A percentile compares a stretch with the other conserved stretches of the same genome.
phyloP scores from a whole-genome alignment of 1,139 yeast species.

The Yamadazyma membranifaciens region DNA sequence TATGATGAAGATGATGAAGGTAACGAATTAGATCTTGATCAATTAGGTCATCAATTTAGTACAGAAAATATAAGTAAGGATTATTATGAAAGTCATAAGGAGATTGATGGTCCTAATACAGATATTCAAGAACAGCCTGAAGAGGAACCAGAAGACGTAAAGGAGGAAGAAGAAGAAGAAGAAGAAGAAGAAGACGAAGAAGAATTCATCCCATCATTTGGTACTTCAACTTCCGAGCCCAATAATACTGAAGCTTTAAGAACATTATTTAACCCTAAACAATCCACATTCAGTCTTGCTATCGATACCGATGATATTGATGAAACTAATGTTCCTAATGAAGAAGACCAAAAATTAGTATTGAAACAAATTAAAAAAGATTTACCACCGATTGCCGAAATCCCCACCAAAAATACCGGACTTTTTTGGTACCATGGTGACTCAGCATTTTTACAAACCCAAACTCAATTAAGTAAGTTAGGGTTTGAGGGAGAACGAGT shows the following conservation, averaged over 20 bases:
- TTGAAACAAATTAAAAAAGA: slow-evolving; percentile 28
- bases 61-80: slow-evolving; percentile 28
- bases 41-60: slow-evolving; percentile 22
- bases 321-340: slow-evolving; percentile 19
- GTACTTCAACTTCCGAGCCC: slow-evolving; percentile 19
- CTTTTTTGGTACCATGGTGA: slow-evolving; percentile 80
- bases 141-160: slow-evolving; percentile 9
- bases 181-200: slow-evolving; percentile 14
- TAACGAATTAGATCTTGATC: slow-evolving; percentile 30
- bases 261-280: slow-evolving; percentile 54
- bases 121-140: slow-evolving; percentile 6
- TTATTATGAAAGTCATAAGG: slow-evolving; percentile 28
- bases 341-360: slow-evolving; percentile 24
- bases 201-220: slow-evolving; percentile 51
- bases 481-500: slow-evolving; percentile 28
- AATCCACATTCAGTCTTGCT: slow-evolving; percentile 29
- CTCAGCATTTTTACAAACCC: slow-evolving; percentile 84
- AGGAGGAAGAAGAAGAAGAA: slow-evolving; percentile 2
- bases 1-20: slow-evolving; percentile 48
- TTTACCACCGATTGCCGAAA: slow-evolving; percentile 1
- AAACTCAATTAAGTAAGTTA: slow-evolving; percentile 70
- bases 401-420: slow-evolving; percentile 31
- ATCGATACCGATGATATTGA: slow-evolving; percentile 41
- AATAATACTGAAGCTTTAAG: slow-evolving; percentile 59
- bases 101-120: background rate